Percentiles rank a stretch among this genome's conserved stretches.
These are phyloP conservation scores for Aegilops bicornis DNA, from an alignment of 176 grass and related monocot species.

Conservation along the genomic window DNA sequence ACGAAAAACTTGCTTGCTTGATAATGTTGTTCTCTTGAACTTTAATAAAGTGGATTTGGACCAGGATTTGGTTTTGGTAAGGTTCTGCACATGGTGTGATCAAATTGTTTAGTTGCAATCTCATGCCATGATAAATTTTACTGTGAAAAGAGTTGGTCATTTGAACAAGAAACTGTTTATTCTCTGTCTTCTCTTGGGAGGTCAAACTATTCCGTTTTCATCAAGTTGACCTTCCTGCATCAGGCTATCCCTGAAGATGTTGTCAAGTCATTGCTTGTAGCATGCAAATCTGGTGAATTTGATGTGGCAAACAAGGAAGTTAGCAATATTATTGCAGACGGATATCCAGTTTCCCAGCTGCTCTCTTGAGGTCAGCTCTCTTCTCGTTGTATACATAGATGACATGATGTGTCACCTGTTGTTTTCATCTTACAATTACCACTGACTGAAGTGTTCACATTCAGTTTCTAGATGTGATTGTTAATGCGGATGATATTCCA, in stretches of 20 bases:
- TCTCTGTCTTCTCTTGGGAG: neutral
- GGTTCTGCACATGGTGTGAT: neutral
- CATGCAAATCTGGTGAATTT: slow-evolving; percentile 94
- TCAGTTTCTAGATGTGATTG: slow-evolving; percentile 85
- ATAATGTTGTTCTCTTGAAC: neutral
- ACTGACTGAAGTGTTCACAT: slow-evolving; percentile 34
- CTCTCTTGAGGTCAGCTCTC: slow-evolving; percentile 60
- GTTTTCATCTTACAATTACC: slow-evolving; percentile 23
- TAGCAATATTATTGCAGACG: slow-evolving; percentile 85
- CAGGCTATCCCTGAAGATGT: slow-evolving; percentile 85
- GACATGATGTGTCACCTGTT: slow-evolving; percentile 1
- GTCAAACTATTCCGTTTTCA: slow-evolving; percentile 19
- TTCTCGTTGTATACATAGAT: neutral
- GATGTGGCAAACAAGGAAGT: slow-evolving; percentile 90
- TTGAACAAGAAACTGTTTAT: slow-evolving; percentile 14
- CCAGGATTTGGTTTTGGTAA: neutral
- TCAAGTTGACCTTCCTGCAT: slow-evolving; percentile 28
- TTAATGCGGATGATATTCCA: slow-evolving; percentile 66
- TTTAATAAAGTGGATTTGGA: slow-evolving; percentile 7
- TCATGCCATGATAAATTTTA: slow-evolving; percentile 2
- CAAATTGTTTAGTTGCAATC: slow-evolving; percentile 7
- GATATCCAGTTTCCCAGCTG: slow-evolving; percentile 94
- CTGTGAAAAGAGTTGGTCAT: slow-evolving; percentile 10
- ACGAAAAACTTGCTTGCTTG: neutral
- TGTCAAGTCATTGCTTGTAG: slow-evolving; percentile 69